These are phyloP conservation scores for Brassica juncea DNA, from an alignment of 345 rosid genomes.

Conservation along the genomic window DNA sequence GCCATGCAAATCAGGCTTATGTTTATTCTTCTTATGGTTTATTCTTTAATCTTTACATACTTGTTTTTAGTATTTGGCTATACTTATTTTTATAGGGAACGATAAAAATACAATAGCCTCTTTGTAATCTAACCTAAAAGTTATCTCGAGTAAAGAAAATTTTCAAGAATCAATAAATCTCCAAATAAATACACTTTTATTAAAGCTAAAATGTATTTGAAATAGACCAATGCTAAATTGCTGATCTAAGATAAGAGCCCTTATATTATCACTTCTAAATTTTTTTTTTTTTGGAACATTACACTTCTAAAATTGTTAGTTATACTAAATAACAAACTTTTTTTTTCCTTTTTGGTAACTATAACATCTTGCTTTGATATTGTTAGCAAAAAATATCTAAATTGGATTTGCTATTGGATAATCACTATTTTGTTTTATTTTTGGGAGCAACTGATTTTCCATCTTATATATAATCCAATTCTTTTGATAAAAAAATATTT, in stretches of 20 bases:
- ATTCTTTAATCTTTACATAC: background rate
- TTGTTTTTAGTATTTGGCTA: background rate
- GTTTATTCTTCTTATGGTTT: background rate
- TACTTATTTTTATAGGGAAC: background rate
- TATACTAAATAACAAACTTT: background rate
- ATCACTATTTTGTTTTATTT: background rate
- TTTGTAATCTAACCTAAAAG: background rate
- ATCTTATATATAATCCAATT: conserved; percentile 9
- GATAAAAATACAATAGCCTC: background rate
- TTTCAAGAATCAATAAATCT: background rate
- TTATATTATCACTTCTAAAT: conserved; percentile 17
- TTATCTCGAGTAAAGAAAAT: background rate
- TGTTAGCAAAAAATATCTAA: conserved; percentile 13
- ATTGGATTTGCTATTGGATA: background rate
- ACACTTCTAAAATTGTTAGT: conserved; percentile 9
- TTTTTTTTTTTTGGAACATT: too few species aligned
- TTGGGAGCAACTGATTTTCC: background rate
- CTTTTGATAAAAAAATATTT: background rate
- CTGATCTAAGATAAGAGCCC: conserved; percentile 8
- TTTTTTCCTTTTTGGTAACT: background rate
- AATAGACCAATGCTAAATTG: background rate
- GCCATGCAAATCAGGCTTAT: background rate
- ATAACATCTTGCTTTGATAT: background rate
- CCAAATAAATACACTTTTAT: background rate
- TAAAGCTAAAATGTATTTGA: background rate